Conservation (phyloP, 306 rosid species). For the Glycine soja region DNA sequence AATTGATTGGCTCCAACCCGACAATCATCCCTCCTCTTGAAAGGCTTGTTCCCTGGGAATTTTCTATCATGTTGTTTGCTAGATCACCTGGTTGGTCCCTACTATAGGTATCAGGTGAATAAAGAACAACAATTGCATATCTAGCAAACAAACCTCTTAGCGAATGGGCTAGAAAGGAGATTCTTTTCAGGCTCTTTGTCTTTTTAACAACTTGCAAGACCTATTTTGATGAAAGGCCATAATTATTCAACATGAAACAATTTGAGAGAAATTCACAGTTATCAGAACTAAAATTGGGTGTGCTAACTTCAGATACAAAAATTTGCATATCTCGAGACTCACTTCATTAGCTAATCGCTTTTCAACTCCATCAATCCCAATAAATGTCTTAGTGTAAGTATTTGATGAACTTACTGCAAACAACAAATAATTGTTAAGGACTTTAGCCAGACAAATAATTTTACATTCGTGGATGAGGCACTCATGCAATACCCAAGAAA, state of each 20-base stretch:
- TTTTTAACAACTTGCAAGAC: slow-evolving; percentile 80
- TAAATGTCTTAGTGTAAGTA: slow-evolving; percentile 79
- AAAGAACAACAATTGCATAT: slow-evolving; percentile 82
- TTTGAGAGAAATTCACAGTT: slow-evolving; percentile 40
- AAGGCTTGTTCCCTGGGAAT: slow-evolving; percentile 46
- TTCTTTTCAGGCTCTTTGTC: slow-evolving; percentile 75
- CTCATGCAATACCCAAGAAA: slow-evolving; percentile 29
- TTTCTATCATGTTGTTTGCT: slow-evolving; percentile 44
- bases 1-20: slow-evolving; percentile 89
- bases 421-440: slow-evolving; percentile 45
- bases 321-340: slow-evolving; percentile 52
- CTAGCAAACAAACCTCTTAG: slow-evolving; percentile 96
- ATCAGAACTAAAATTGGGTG: slow-evolving; percentile 14
- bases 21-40: slow-evolving; percentile 73
- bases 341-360: slow-evolving; percentile 93
- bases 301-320: slow-evolving; percentile 35
- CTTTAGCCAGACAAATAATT: slow-evolving; percentile 30
- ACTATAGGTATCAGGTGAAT: slow-evolving; percentile 52
- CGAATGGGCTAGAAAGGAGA: slow-evolving; percentile 94
- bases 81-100: slow-evolving; percentile 53
- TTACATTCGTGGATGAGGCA: slow-evolving; percentile 42
- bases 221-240: slow-evolving; percentile 57
- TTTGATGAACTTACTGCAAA: slow-evolving; percentile 90
- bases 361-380: slow-evolving; percentile 96
- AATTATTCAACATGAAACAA: slow-evolving; percentile 42